These are phyloP conservation scores for Phytophthora colocasiae DNA, from an alignment of 352 stramenopile species.

Conservation along the genomic window DNA sequence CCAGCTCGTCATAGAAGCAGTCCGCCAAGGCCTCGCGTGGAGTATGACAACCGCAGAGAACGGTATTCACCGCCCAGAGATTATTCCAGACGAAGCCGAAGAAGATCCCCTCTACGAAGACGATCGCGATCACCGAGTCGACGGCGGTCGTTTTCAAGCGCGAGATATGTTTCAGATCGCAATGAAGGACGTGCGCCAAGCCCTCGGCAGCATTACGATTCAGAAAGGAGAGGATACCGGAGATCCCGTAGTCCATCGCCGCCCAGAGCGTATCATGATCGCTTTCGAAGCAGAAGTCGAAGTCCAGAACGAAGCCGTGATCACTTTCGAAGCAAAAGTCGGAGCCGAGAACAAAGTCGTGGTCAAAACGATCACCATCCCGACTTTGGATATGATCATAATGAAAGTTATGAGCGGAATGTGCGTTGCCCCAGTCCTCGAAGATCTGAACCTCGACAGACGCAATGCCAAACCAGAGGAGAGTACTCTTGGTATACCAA, in stretches of 20 bases:
- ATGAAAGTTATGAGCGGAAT: background rate
- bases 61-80: slow-evolving; percentile 1
- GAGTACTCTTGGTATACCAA: background rate
- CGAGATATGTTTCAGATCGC: background rate
- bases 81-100: slow-evolving; percentile 24
- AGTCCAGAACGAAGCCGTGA: background rate
- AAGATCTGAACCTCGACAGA: too few relatives aligned
- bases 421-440: background rate
- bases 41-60: background rate
- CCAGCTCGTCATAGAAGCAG: background rate
- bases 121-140: slow-evolving; percentile 15
- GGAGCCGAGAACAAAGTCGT: slow-evolving; percentile 1
- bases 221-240: background rate
- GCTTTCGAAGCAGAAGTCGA: slow-evolving; percentile 3
- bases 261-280: background rate
- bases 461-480: too few relatives aligned
- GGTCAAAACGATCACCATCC: background rate
- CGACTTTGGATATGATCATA: slow-evolving; percentile 1
- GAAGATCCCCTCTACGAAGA: slow-evolving; percentile 17
- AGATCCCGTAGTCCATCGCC: slow-evolving; percentile 15
- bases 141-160: background rate
- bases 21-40: slow-evolving; percentile 5
- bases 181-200: background rate
- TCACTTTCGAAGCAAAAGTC: background rate
- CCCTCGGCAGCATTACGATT: slow-evolving; percentile 5